phyloP scores from a whole-genome alignment of 257 asterid species.

The Catharanthus roseus region DNA sequence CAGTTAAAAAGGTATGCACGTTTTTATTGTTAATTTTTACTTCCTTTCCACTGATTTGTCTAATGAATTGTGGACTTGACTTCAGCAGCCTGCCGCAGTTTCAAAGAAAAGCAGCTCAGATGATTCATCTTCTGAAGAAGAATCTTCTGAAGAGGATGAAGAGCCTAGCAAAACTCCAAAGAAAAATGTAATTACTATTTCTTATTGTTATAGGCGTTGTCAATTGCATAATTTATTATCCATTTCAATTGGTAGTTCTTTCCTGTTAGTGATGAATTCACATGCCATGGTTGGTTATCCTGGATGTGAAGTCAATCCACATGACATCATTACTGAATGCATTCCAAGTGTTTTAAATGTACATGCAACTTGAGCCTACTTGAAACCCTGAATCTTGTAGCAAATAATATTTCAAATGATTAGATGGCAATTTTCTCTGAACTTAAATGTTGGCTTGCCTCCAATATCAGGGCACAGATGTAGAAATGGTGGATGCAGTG shows the following conservation, averaged over 20 bases:
- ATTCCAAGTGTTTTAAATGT: too few species aligned
- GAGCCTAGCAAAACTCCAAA: conserved; percentile 34
- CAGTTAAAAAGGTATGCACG: conserved; percentile 18
- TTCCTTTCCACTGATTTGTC: neutral
- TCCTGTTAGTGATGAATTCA: neutral
- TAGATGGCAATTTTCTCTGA: neutral
- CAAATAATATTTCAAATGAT: too few species aligned
- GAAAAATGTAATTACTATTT: conserved; percentile 28
- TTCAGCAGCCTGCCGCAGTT: conserved; percentile 19
- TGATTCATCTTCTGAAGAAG: conserved; percentile 39
- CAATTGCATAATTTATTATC: neutral
- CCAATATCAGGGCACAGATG: conserved; percentile 44
- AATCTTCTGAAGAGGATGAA: conserved; percentile 32
- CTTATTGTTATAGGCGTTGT: neutral
- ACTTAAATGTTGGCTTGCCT: neutral
- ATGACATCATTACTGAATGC: too few species aligned
- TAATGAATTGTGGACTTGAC: neutral
- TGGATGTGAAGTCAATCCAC: too few species aligned
- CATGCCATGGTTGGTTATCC: too few species aligned
- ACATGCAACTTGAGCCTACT: too few species aligned
- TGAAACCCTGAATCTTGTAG: too few species aligned
- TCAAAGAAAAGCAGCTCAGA: conserved; percentile 37
- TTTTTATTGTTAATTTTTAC: neutral
- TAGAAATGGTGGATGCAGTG: conserved; percentile 40
- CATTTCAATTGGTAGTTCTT: neutral